Conservation (phyloP, 2,329 filamentous ascomycete genomes). For the Arthrobotrys sphaeroides region DNA sequence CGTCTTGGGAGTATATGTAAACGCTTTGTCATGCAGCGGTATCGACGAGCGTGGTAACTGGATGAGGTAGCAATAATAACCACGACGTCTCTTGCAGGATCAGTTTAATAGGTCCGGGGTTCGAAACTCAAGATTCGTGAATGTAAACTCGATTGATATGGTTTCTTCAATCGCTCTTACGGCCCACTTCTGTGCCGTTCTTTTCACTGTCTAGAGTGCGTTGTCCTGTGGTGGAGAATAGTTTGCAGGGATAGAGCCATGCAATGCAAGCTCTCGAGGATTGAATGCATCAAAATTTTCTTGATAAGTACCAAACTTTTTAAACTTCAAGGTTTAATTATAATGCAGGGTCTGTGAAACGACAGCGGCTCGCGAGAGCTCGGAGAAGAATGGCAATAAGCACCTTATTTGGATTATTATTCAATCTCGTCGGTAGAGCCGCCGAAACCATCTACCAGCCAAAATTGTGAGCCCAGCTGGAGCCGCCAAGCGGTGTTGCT, state of each 20-base stretch:
- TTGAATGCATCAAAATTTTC: background rate
- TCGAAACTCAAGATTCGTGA: too few species aligned
- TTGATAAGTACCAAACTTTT: background rate
- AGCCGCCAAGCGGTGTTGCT: background rate
- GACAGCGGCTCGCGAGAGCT: background rate
- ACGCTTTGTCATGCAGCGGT: background rate
- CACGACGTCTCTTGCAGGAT: background rate
- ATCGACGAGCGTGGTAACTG: background rate
- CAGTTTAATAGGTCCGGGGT: background rate
- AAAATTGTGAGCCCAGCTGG: background rate
- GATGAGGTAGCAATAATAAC: background rate
- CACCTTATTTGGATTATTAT: constrained; percentile 6
- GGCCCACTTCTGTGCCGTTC: background rate
- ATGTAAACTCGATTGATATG: background rate
- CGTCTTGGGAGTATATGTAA: background rate
- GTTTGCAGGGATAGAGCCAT: background rate
- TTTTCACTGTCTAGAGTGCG: background rate
- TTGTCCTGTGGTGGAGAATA: background rate
- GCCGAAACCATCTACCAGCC: background rate
- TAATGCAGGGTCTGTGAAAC: background rate
- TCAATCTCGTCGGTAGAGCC: background rate
- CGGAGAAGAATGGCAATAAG: constrained; percentile 6
- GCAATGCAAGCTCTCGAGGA: background rate
- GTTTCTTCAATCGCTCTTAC: background rate
- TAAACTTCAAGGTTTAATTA: too few species aligned